Percentiles rank a stretch among this genome's conserved stretches.
Evolutionary conservation across 1,284 basidiomycete species (phyloP).

Genomic region (Xerocomus minutiporus): DNA sequence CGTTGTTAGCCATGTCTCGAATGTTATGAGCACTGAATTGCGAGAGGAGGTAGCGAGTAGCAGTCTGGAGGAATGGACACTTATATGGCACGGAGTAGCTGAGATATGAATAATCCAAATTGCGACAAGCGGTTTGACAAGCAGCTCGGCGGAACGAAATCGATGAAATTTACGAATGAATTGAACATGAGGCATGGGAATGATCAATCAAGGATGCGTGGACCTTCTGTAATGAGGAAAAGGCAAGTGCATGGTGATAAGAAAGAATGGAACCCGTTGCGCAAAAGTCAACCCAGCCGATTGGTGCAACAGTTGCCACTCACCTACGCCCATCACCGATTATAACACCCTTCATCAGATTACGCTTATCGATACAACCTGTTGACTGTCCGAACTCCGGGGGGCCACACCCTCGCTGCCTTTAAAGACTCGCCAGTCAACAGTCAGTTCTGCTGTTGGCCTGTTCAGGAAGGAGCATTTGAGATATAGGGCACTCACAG

Average conservation of each 20-base stretch:
- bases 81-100: not conserved
- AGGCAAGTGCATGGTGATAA: not conserved
- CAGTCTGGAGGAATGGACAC: not conserved
- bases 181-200: not conserved
- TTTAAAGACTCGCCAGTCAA: too few species aligned
- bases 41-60: too few species aligned
- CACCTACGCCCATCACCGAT: not conserved
- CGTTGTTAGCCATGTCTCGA: not conserved
- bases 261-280: not conserved
- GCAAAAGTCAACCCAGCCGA: not conserved
- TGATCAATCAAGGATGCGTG: not conserved
- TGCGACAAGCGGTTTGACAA: not conserved
- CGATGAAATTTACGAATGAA: not conserved
- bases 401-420: not conserved
- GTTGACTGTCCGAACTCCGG: too few species aligned
- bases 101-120: not conserved
- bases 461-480: not conserved
- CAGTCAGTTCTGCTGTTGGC: too few species aligned
- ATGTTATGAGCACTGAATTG: too few species aligned
- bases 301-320: too few species aligned
- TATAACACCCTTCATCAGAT: not conserved
- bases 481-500: not conserved
- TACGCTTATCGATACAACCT: not conserved
- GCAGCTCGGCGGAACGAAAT: not conserved
- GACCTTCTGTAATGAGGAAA: not conserved